A percentile compares a stretch with the other conserved stretches of the same genome.
Evolutionary conservation across 1,284 basidiomycete genomes (phyloP).

Genomic region (Boletellus dicymbophilus): DNA sequence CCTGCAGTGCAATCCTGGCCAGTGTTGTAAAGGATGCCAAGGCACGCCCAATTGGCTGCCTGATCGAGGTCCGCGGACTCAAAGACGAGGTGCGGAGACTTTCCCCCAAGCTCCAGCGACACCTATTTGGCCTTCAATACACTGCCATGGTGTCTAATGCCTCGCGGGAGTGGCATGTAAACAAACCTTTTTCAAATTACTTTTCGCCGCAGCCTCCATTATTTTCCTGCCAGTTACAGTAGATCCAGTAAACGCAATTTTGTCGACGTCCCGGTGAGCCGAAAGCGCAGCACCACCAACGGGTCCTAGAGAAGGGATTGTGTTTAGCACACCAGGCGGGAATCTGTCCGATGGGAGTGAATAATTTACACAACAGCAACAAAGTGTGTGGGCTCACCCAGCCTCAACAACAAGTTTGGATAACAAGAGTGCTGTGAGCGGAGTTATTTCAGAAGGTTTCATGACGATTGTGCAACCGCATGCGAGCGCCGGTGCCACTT

Average conservation of each 20-base stretch:
- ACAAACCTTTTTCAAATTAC: slow-evolving; percentile 84
- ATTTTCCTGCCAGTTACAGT: slow-evolving; percentile 91
- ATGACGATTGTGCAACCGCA: slow-evolving; percentile 88
- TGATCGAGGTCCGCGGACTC: slow-evolving; percentile 84
- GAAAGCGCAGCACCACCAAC: slow-evolving; percentile 86
- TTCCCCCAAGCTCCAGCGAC: slow-evolving; percentile 93
- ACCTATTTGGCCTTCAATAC: slow-evolving; percentile 49
- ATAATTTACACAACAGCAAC: slow-evolving; percentile 14
- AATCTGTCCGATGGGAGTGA: slow-evolving; percentile 53
- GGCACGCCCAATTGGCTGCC: slow-evolving; percentile 82
- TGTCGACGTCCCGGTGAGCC: slow-evolving; percentile 79
- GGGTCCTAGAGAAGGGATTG: slow-evolving; percentile 79
- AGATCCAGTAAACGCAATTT: slow-evolving; percentile 82
- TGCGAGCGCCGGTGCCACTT: slow-evolving; percentile 88
- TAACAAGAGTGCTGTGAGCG: slow-evolving; percentile 83
- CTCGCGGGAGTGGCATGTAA: slow-evolving; percentile 29
- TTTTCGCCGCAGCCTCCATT: slow-evolving; percentile 91
- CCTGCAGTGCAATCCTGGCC: slow-evolving; percentile 91
- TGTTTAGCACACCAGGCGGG: slow-evolving; percentile 93
- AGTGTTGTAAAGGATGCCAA: slow-evolving; percentile 83
- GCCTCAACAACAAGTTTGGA: slow-evolving; percentile 80
- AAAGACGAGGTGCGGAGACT: slow-evolving; percentile 89
- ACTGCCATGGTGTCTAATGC: slow-evolving; percentile 14
- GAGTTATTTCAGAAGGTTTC: slow-evolving; percentile 93
- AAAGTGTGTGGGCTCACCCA: slow-evolving; percentile 49